A percentile compares a stretch with the other conserved stretches of the same genome.
Conservation (phyloP, 2,329 filamentous ascomycete species). For the Pyricularia pennisetigena region DNA sequence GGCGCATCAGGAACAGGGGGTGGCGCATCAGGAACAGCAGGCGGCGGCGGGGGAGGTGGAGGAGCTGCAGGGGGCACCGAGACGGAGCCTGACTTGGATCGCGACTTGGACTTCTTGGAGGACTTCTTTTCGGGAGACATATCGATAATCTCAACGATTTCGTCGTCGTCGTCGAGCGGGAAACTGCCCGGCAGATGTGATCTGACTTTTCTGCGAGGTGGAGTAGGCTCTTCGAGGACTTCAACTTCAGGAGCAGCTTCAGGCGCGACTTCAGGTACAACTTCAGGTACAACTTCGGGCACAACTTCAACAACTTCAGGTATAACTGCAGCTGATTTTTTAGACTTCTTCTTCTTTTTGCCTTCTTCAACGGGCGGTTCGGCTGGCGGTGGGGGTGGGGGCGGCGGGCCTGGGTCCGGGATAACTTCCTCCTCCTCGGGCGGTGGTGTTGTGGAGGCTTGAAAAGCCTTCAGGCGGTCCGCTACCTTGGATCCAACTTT, state of each 20-base stretch:
- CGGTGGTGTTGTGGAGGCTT: slow-evolving; percentile 21
- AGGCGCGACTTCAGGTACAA: too few relatives aligned
- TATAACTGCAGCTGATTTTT: slow-evolving; percentile 20
- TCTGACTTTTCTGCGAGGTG: slow-evolving; percentile 9
- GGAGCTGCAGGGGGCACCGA: slow-evolving; percentile 24
- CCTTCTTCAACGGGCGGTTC: slow-evolving; percentile 30
- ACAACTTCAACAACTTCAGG: slow-evolving; percentile 10
- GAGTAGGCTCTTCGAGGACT: slow-evolving; percentile 12
- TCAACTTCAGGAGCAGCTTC: slow-evolving; percentile 1
- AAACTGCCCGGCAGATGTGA: slow-evolving; percentile 19
- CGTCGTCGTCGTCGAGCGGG: slow-evolving; percentile 23
- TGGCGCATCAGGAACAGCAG: slow-evolving; percentile 28
- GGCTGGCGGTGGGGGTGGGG: slow-evolving; percentile 27
- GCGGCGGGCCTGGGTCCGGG: slow-evolving; percentile 11
- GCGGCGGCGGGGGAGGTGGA: slow-evolving; percentile 31
- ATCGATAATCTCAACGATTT: slow-evolving; percentile 41
- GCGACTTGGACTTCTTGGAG: slow-evolving; percentile 29
- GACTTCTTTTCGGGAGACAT: slow-evolving; percentile 35
- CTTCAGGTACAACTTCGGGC: too few relatives aligned
- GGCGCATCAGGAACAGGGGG: slow-evolving; percentile 31
- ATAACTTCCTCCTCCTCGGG: slow-evolving; percentile 21
- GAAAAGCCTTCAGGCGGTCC: slow-evolving; percentile 47
- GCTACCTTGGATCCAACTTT: slow-evolving; percentile 40
- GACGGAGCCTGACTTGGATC: slow-evolving; percentile 22
- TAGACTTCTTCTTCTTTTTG: slow-evolving; percentile 26